A percentile compares a stretch with the other conserved stretches of the same genome.
Evolutionary conservation across 768 basidiomycete genomes (phyloP).

Genomic region (Cystobasidium ongulense): DNA sequence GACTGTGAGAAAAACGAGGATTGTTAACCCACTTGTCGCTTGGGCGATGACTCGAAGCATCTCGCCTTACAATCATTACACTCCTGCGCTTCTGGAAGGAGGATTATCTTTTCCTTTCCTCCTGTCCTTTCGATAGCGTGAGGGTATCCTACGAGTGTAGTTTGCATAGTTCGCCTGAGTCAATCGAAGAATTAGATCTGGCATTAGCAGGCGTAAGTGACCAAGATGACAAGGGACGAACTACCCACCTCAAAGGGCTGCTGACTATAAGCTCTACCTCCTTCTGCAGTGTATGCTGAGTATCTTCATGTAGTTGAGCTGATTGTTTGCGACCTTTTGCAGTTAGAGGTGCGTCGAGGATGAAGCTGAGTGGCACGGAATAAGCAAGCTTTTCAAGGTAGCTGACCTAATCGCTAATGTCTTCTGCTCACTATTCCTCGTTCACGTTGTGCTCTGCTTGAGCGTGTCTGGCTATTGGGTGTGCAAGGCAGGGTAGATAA

Average conservation of each 20-base stretch:
- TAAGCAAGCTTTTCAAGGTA: neutral
- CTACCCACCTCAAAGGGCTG: constrained; percentile 26
- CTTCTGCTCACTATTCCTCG: constrained; percentile 40
- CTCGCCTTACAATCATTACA: constrained; percentile 33
- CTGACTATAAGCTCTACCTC: constrained; percentile 43
- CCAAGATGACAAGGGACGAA: neutral
- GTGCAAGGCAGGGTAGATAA: neutral
- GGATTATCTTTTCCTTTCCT: constrained; percentile 35
- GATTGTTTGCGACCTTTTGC: constrained; percentile 42
- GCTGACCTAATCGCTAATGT: neutral
- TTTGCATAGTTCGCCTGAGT: constrained; percentile 44
- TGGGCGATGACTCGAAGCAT: neutral
- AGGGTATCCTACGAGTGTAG: constrained; percentile 31
- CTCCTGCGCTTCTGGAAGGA: constrained; percentile 44
- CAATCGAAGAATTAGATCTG: neutral
- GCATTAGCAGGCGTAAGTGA: neutral
- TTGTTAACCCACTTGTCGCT: too few relatives aligned
- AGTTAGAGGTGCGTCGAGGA: constrained; percentile 44
- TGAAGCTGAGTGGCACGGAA: constrained; percentile 24
- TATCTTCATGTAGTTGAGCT: constrained; percentile 39
- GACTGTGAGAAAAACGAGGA: neutral
- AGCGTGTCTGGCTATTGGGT: neutral
- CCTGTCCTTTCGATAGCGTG: constrained; percentile 20
- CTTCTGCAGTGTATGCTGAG: constrained; percentile 40
- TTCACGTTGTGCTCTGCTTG: constrained; percentile 39